These are phyloP conservation scores for Plasmodium inui DNA, from an alignment of 169 alveolate genomes.

Conservation along the genomic window DNA sequence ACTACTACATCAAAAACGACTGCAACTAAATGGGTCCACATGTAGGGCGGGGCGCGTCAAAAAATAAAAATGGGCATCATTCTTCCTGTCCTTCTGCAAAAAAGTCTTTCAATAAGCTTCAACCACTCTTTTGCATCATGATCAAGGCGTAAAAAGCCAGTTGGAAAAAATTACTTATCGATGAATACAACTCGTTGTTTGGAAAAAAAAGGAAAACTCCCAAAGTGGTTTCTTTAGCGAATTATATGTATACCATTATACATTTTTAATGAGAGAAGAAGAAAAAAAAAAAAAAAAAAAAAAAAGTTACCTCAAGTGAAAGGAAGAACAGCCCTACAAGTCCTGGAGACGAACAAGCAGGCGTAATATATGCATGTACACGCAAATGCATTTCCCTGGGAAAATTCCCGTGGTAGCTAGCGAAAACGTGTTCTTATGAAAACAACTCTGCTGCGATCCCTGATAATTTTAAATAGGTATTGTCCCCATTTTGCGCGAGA, in stretches of 20 bases:
- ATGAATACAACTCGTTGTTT: neutral
- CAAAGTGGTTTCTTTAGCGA: neutral
- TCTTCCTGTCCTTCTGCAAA: neutral
- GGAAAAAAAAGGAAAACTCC: neutral
- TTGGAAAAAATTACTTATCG: neutral
- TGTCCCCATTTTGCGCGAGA: neutral
- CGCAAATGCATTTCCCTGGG: neutral
- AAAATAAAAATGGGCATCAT: neutral
- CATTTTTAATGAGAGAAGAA: neutral
- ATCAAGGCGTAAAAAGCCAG: neutral
- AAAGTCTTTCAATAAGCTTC: neutral
- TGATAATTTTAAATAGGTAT: slow-evolving; percentile 56
- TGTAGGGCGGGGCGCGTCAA: neutral
- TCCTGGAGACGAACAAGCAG: neutral
- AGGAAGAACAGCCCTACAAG: neutral
- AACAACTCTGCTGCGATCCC: neutral
- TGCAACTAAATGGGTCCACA: neutral
- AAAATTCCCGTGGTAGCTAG: neutral
- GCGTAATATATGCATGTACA: neutral
- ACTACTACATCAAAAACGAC: neutral
- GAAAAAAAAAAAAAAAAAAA: neutral
- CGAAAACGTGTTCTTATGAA: slow-evolving; percentile 8
- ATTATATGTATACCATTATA: neutral
- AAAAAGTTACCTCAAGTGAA: neutral
- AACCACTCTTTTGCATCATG: neutral